phyloP scores from a whole-genome alignment of 2,329 filamentous ascomycete genomes.

The Pyricularia pennisetigena region DNA sequence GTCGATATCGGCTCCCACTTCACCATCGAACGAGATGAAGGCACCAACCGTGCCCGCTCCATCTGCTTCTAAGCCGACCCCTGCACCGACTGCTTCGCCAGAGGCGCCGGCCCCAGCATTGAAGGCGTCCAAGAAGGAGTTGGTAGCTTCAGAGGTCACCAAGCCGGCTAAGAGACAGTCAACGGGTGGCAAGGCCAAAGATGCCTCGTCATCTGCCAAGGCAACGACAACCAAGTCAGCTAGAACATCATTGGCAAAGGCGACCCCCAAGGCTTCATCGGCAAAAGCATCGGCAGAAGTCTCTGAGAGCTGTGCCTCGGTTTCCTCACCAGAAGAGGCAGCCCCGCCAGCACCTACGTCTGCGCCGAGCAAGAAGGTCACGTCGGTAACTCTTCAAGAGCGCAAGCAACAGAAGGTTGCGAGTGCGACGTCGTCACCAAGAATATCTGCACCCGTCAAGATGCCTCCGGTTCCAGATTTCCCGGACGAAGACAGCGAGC shows the following conservation, averaged over 20 bases:
- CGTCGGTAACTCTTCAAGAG: slow-evolving; percentile 34
- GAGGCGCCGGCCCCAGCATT: slow-evolving; percentile 9
- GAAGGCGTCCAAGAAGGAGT: not conserved
- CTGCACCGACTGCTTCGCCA: slow-evolving; percentile 23
- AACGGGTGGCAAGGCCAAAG: not conserved
- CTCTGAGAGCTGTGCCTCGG: not conserved
- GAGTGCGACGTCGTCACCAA: slow-evolving; percentile 35
- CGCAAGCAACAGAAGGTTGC: slow-evolving; percentile 28
- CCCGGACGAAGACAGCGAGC: slow-evolving; percentile 28
- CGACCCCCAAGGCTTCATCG: not conserved
- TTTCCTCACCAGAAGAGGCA: slow-evolving; percentile 16
- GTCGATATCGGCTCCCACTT: slow-evolving; percentile 19
- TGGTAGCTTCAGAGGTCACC: not conserved
- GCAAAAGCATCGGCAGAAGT: slow-evolving; percentile 8
- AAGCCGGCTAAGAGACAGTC: slow-evolving; percentile 8
- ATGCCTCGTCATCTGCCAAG: not conserved
- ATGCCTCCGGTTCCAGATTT: slow-evolving; percentile 21
- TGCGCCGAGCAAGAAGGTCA: slow-evolving; percentile 29
- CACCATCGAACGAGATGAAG: slow-evolving; percentile 18
- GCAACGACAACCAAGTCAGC: not conserved
- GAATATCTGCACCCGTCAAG: slow-evolving; percentile 26
- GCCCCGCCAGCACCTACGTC: slow-evolving; percentile 8
- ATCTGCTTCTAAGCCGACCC: slow-evolving; percentile 20
- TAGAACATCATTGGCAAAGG: not conserved
- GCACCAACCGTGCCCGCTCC: slow-evolving; percentile 10